Base-by-base conservation (phyloP, 441 rosid species). In the Adansonia gregorii region DNA sequence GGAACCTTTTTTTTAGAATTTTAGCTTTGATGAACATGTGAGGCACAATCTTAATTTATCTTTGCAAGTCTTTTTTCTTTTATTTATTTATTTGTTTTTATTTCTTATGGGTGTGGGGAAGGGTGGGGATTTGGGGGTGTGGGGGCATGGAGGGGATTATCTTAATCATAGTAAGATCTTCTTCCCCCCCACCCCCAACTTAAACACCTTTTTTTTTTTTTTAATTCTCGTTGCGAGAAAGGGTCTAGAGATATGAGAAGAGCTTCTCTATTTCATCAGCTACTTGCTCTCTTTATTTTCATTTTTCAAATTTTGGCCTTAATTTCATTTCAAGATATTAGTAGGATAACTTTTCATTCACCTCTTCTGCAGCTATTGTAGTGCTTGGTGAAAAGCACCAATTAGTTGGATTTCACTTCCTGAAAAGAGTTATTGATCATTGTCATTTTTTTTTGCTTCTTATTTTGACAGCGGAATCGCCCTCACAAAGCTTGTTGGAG, bases 401-500 rank as follows among this genome's bases (percentile, higher is more conserved):
- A 65, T 19, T 43, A 65, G 72, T 19, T 68, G 46, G 48, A 39
- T 48, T 22, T 68, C 5, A 31, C 41, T 75, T 22, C 31, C 76
- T 20, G 58, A 4, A 71, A 15, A 35, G 35, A 59, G 61, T 61
- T 24, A 74, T n/a, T 74, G 70, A 74, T 8, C 24, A 41, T 67
- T 6, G 58, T 67, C 22, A 43, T 59, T 63, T 78, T 58, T 78
- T 58, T 78, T 76, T 41, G 4, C 22, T 55, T 45, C 72, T 83
- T 35, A 35, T 35, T 68, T 72, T 80, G 72, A 73, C 90, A 91
- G 93, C 76, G 95, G 95, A 77, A 91, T 91, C 67, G 88, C 91
- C 20, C 90, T 91, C 78, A 91, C 92, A n/a, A 91, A 91, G 82
- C 90, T 91, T 60, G 90, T 86, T 59, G 95, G 95, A 83, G 92